These are phyloP conservation scores for Globisporangium canariense DNA, from an alignment of 352 stramenopile genomes.

Conservation along the genomic window DNA sequence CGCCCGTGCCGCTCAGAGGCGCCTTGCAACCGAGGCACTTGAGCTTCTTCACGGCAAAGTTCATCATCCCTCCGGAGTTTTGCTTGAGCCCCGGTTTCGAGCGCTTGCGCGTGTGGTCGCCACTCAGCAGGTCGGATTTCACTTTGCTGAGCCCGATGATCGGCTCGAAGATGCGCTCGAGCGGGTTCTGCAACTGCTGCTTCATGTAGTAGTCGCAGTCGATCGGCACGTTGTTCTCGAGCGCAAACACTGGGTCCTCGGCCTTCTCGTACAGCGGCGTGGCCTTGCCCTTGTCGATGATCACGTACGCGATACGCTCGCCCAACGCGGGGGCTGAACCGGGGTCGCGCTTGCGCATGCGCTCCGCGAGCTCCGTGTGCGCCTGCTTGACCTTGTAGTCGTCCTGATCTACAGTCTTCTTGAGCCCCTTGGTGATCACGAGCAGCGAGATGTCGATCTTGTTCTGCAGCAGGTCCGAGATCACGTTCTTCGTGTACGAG, in stretches of 20 bases:
- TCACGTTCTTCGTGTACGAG: conserved; percentile 96
- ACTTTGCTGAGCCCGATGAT: conserved; percentile 95
- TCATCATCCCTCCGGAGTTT: conserved; percentile 98
- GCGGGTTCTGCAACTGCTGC: conserved; percentile 97
- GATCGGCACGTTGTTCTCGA: conserved; percentile 99
- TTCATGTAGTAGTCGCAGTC: conserved; percentile 99
- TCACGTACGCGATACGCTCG: conserved; percentile 99
- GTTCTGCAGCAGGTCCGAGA: conserved; percentile 99
- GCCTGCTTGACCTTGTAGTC: conserved; percentile 99
- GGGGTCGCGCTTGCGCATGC: conserved; percentile 98
- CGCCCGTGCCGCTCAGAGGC: conserved; percentile 82
- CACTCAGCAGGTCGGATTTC: conserved; percentile 90
- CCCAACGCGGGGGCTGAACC: conserved; percentile 96
- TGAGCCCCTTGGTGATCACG: conserved; percentile 99
- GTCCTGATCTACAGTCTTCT: conserved; percentile 97
- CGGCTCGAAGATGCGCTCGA: conserved; percentile 98
- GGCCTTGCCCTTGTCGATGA: conserved; percentile 96
- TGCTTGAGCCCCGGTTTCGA: conserved; percentile 95
- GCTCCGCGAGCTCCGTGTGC: conserved; percentile 97
- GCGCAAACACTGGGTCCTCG: conserved; percentile 98
- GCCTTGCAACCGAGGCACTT: conserved; percentile 98
- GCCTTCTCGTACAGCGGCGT: conserved; percentile 96
- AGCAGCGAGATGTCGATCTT: conserved; percentile 99
- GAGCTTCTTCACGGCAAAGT: conserved; percentile 97
- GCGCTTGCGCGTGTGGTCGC: conserved; percentile 97